Evolutionary conservation across 371 early-diverging fungal genomes (phyloP).

Genomic region (Mucor velutinosus): DNA sequence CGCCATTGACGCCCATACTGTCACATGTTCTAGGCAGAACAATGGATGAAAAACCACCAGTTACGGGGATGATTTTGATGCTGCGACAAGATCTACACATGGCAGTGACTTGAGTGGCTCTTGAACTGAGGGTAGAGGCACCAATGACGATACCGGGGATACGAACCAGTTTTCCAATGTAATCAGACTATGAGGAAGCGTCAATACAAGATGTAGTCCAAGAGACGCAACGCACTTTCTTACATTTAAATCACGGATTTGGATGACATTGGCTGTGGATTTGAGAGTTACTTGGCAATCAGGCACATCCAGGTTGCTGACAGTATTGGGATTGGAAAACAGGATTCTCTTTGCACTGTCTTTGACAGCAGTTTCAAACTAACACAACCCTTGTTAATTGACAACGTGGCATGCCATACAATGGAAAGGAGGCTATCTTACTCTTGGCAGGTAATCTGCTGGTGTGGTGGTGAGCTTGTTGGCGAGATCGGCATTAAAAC

Average conservation of each 20-base stretch:
- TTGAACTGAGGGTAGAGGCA: constrained; percentile 87
- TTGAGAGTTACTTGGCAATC: constrained; percentile 88
- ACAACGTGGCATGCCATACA: too few species aligned
- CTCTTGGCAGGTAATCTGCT: constrained; percentile 52
- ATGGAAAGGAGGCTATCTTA: too few species aligned
- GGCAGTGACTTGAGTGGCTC: constrained; percentile 86
- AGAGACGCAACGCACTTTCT: too few species aligned
- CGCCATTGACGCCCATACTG: constrained; percentile 20
- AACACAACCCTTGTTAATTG: neutral
- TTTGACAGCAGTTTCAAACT: constrained; percentile 89
- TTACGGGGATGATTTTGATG: constrained; percentile 77
- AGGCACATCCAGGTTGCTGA: constrained; percentile 57
- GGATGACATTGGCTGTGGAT: constrained; percentile 82
- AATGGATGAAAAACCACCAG: constrained; percentile 84
- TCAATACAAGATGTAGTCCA: too few species aligned
- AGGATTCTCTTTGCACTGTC: constrained; percentile 69
- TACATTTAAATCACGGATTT: constrained; percentile 86
- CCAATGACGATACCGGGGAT: constrained; percentile 98
- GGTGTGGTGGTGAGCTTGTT: constrained; percentile 79
- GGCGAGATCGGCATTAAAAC: constrained; percentile 81
- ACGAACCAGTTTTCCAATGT: constrained; percentile 93
- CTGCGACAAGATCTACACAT: constrained; percentile 89
- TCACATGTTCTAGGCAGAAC: constrained; percentile 89
- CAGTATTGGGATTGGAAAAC: constrained; percentile 44
- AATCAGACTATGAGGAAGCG: constrained; percentile 80